These are phyloP conservation scores for Candolleomyces efflorescens DNA, from an alignment of 768 basidiomycete species.

Conservation along the genomic window DNA sequence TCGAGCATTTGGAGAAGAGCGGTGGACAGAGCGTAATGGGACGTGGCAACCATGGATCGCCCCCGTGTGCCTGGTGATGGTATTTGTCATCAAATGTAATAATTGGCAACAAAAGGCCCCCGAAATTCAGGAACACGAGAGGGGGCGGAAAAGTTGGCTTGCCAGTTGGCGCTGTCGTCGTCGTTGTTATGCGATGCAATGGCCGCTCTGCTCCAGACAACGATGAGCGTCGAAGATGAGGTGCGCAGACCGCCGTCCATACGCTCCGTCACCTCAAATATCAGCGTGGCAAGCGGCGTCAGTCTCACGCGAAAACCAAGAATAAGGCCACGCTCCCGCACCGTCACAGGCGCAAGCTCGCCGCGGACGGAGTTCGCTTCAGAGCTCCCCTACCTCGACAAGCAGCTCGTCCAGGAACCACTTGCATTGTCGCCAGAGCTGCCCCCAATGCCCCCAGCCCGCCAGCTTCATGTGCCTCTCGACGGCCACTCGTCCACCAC, in stretches of 20 bases:
- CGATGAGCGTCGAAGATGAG: slow-evolving; percentile 20
- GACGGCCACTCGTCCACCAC: slow-evolving; percentile 23
- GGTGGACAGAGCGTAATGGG: slow-evolving; percentile 2
- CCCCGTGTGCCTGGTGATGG: neutral
- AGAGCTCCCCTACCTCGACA: slow-evolving; percentile 31
- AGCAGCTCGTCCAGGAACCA: slow-evolving; percentile 21
- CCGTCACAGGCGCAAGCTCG: slow-evolving; percentile 34
- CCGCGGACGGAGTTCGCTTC: slow-evolving; percentile 21
- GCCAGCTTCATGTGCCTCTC: slow-evolving; percentile 18
- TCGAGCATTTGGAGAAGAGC: slow-evolving; percentile 17
- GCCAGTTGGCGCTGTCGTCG: neutral
- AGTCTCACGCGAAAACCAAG: slow-evolving; percentile 52
- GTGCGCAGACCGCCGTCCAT: slow-evolving; percentile 34
- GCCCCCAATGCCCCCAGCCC: slow-evolving; percentile 21
- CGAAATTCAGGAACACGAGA: slow-evolving; percentile 6
- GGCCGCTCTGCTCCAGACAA: slow-evolving; percentile 11
- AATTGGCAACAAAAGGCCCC: neutral
- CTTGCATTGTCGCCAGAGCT: slow-evolving; percentile 10
- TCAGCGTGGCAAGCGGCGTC: slow-evolving; percentile 44
- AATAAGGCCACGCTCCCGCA: slow-evolving; percentile 50
- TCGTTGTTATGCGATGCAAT: slow-evolving; percentile 15
- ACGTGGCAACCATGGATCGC: slow-evolving; percentile 1
- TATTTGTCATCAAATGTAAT: neutral
- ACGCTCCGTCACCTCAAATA: slow-evolving; percentile 46
- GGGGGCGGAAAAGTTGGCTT: slow-evolving; percentile 7